Evolutionary conservation across 768 basidiomycete genomes (phyloP), one percentile per base, ranked within the genome.

Genomic region (Hericium alpestre): DNA sequence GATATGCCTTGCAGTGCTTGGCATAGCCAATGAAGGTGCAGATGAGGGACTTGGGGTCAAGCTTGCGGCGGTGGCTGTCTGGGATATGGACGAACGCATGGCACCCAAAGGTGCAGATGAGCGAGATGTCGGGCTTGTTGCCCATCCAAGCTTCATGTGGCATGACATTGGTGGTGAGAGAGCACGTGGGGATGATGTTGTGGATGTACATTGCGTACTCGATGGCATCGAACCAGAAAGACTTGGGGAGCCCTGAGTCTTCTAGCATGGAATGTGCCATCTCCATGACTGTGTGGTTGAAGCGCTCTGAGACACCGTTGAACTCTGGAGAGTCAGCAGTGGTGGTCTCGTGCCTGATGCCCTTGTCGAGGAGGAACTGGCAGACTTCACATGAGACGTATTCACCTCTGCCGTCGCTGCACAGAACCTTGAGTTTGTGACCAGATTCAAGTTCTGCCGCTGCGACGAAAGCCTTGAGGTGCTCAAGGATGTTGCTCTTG

Each of bases 351-450:
- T 63, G 57, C 7, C 47, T 38, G 22, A 67, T 65, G 0, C 63
- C 61, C 18, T 62, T 58, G 2, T 32, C 53, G 3, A 27, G 8
- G 0, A 66, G 54, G 56, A 57, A 66, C 1, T n/a, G 37, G 0
- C 20, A 11, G 39, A 59, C 58, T 8, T 23, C 51, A 3, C 9
- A 46, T 9, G 22, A 55, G 10, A 40, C n/a, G n/a, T 64, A 71
- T 59, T 72, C 66, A 0, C 65, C 61, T 8, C 69, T 65, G 37
- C 62, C 59, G 54, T 72, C 64, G 5, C 43, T 55, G 11, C 58
- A 56, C 2, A 70, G 55, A 23, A 37, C 32, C 40, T 70, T 65
- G 11, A 67, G 32, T 0, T 23, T 2, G 11, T 55, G 13, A 1
- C 66, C 62, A 0, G 60, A 63, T 16, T 64, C 47, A 0, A 54